Evolutionary conservation across 441 rosid genomes (phyloP).

Genomic region (Euphorbia celastroides): DNA sequence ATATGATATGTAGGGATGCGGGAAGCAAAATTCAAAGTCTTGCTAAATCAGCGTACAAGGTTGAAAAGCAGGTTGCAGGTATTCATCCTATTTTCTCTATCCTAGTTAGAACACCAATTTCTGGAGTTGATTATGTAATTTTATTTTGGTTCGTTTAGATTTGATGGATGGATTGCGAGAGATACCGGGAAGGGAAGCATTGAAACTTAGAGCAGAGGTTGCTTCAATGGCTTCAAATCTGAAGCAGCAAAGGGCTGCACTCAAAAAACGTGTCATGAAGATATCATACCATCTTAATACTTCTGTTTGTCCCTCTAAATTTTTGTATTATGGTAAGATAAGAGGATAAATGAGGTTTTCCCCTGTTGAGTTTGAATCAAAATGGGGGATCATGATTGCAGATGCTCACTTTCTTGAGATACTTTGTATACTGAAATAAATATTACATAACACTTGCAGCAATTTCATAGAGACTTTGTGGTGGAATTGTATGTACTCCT

Average conservation of each 20-base stretch:
- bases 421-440: not conserved
- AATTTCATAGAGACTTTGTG: not conserved
- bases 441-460: not conserved
- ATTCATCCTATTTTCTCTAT: constrained; percentile 16
- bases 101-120: not conserved
- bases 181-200: constrained; percentile 80
- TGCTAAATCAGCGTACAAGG: constrained; percentile 66
- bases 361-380: not conserved
- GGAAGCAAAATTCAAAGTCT: constrained; percentile 63
- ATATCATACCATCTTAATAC: constrained; percentile 36
- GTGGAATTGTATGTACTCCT: not conserved
- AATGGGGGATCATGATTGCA: not conserved
- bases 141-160: constrained; percentile 31
- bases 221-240: constrained; percentile 68
- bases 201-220: constrained; percentile 93
- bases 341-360: not conserved
- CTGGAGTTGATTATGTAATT: not conserved
- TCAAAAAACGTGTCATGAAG: constrained; percentile 63
- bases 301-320: not conserved
- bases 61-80: constrained; percentile 76
- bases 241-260: constrained; percentile 47
- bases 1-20: constrained; percentile 45
- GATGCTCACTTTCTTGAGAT: not conserved
- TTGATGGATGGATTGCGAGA: constrained; percentile 86
- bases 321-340: not conserved